Evolutionary conservation across 2,329 filamentous ascomycete genomes (phyloP), one percentile per base, ranked within the genome.

Genomic region (Aspergillus sp.): DNA sequence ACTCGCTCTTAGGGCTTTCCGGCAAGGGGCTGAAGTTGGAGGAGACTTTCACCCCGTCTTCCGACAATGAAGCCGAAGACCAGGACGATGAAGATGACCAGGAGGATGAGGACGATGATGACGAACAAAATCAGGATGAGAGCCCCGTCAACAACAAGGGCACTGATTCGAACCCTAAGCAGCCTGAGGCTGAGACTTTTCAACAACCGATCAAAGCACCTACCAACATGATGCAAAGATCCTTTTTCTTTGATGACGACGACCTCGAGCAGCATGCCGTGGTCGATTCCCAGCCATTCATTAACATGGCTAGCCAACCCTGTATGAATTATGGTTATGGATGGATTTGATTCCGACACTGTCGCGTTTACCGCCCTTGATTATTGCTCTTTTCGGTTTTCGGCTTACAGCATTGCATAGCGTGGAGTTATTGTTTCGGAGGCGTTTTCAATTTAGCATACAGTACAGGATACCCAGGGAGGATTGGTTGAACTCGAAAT

Each of bases 11-110:
- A 50, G 83, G 83, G 23, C 77, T 83, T 7, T 73, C 79, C 17
- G 90, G 90, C 59, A 91, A 91, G 74, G 90, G 90, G 0, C 78
- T 94, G 66, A 94, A 92, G 73, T 79, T 95, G 3, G 90, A 94
- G 75, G 90, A 93, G 73, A 90, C 90, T 0, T 94, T 79, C 58
- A 75, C 71, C 84, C 90, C 88, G 86, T 73, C 90, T 83, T 17
- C 88, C 5, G 79, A 83, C 25, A 84, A 86, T 0, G 82, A 81
- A 8, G 77, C 79, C 2, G 79, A 83, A 17, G 84, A 84, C 49
- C 82, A 84, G 5, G 86, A 88, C 19, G 85, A 86, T 2, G 86
- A 85, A 15, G 82, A 81, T 0, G 82, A 82, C 0, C 81, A 81
- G 0, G 81, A 83, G 2, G 11, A 83, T 13, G 32, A 30, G 8